A percentile compares a stretch with the other conserved stretches of the same genome.
Evolutionary conservation across 2,329 filamentous ascomycete genomes (phyloP).

Genomic region (Venturia asperata): DNA sequence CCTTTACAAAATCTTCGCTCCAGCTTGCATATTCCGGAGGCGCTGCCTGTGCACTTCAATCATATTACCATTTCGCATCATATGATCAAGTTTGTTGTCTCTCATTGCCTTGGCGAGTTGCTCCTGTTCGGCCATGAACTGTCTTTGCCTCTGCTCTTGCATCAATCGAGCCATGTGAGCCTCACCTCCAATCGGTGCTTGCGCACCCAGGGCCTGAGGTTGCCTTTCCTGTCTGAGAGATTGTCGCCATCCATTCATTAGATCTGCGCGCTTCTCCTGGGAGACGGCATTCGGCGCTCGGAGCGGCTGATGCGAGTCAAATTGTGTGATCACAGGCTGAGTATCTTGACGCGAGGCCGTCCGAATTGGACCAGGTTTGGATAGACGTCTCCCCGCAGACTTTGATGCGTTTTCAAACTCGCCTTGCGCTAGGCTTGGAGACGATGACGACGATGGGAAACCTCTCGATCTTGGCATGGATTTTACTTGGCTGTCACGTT

Average conservation of each 20-base stretch:
- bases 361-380: constrained; percentile 26
- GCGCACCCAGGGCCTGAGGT: constrained; percentile 23
- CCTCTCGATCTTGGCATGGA: background rate
- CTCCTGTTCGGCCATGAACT: constrained; percentile 53
- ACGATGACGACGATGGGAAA: background rate
- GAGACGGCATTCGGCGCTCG: constrained; percentile 26
- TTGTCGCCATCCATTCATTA: constrained; percentile 33
- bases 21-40: constrained; percentile 66
- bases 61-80: constrained; percentile 63
- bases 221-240: constrained; percentile 27
- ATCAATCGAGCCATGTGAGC: constrained; percentile 43
- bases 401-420: constrained; percentile 65
- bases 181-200: constrained; percentile 28
- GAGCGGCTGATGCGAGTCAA: constrained; percentile 35
- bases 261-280: constrained; percentile 25
- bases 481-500: constrained; percentile 2
- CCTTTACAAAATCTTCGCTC: constrained; percentile 9
- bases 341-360: constrained; percentile 20
- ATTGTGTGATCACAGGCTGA: constrained; percentile 20
- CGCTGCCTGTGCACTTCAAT: constrained; percentile 70
- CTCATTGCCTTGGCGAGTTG: constrained; percentile 56
- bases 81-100: constrained; percentile 42
- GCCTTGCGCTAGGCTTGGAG: constrained; percentile 21
- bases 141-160: constrained; percentile 56
- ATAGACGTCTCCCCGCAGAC: constrained; percentile 49